A percentile compares a stretch with the other conserved stretches of the same genome.
phyloP scores from a whole-genome alignment of 2,329 filamentous ascomycete genomes.

The Fusarium acutatum region DNA sequence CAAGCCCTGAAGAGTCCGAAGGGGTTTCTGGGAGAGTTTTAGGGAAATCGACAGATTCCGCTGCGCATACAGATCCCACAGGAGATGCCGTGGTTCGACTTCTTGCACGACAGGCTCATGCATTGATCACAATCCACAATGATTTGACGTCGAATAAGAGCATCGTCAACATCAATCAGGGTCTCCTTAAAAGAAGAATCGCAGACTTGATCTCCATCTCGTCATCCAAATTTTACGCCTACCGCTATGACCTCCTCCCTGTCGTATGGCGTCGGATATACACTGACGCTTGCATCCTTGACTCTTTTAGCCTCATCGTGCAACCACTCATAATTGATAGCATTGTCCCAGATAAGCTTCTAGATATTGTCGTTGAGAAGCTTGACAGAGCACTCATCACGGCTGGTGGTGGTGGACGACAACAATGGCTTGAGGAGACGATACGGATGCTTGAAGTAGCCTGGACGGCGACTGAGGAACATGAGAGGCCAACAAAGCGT shows the following conservation, averaged over 20 bases:
- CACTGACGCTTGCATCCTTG: constrained; percentile 74
- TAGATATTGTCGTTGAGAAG: constrained; percentile 68
- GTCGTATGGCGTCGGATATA: constrained; percentile 75
- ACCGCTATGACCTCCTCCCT: constrained; percentile 72
- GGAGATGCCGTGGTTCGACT: constrained; percentile 39
- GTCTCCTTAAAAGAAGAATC: constrained; percentile 54
- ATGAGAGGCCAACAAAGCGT: constrained; percentile 36
- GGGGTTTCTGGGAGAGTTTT: not conserved
- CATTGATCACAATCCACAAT: constrained; percentile 37
- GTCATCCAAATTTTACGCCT: constrained; percentile 74
- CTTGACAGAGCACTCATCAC: constrained; percentile 83
- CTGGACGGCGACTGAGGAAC: constrained; percentile 25
- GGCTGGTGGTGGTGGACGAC: constrained; percentile 67
- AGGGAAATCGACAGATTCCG: not conserved
- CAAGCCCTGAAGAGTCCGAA: not conserved
- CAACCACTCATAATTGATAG: not conserved
- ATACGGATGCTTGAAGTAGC: constrained; percentile 53
- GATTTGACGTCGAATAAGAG: not conserved
- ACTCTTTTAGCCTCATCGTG: constrained; percentile 56
- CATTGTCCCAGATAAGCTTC: constrained; percentile 23
- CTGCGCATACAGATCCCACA: constrained; percentile 7
- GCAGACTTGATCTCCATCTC: constrained; percentile 67
- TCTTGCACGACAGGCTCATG: constrained; percentile 42
- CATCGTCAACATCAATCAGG: constrained; percentile 3
- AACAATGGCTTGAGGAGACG: constrained; percentile 60